A percentile compares a stretch with the other conserved stretches of the same genome.
Conservation (phyloP, 1,284 basidiomycete genomes). For the Malassezia yamatoensis region DNA sequence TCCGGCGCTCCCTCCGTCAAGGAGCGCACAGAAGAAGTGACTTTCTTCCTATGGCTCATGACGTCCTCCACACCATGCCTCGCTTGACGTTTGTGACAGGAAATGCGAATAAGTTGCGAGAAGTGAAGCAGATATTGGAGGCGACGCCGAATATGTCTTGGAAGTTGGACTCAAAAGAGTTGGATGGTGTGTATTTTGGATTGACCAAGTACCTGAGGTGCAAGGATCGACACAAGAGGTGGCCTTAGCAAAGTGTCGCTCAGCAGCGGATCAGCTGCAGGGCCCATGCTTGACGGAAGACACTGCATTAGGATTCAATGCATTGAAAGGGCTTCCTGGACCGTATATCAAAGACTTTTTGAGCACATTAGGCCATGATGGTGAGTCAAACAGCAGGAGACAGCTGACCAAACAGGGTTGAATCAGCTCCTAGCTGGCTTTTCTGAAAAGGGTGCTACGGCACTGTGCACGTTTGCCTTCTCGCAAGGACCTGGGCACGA, state of each 20-base stretch:
- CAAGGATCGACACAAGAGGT: conserved; percentile 88
- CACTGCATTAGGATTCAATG: conserved; percentile 82
- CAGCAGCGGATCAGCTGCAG: conserved; percentile 58
- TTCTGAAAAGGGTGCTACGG: conserved; percentile 66
- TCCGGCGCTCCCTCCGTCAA: conserved; percentile 1
- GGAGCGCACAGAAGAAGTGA: conserved; percentile 9
- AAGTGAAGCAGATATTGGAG: conserved; percentile 63
- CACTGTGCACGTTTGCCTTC: conserved; percentile 92
- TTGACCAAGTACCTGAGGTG: conserved; percentile 68
- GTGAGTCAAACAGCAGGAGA: not conserved
- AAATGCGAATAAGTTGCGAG: conserved; percentile 82
- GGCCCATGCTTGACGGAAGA: conserved; percentile 92
- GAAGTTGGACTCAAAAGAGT: conserved; percentile 10
- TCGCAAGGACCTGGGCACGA: conserved; percentile 49
- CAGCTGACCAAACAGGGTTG: conserved; percentile 54
- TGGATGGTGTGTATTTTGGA: conserved; percentile 20
- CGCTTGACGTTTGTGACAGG: conserved; percentile 68
- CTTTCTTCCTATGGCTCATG: conserved; percentile 1
- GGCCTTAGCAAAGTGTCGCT: conserved; percentile 72
- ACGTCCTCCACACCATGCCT: conserved; percentile 17
- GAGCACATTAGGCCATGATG: conserved; percentile 24
- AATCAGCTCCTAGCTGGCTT: conserved; percentile 80
- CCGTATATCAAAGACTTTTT: conserved; percentile 80
- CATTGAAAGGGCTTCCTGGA: conserved; percentile 79
- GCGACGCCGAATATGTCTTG: conserved; percentile 20